Base-by-base conservation (phyloP, 2,329 filamentous ascomycete species). In the Nemania sp. region DNA sequence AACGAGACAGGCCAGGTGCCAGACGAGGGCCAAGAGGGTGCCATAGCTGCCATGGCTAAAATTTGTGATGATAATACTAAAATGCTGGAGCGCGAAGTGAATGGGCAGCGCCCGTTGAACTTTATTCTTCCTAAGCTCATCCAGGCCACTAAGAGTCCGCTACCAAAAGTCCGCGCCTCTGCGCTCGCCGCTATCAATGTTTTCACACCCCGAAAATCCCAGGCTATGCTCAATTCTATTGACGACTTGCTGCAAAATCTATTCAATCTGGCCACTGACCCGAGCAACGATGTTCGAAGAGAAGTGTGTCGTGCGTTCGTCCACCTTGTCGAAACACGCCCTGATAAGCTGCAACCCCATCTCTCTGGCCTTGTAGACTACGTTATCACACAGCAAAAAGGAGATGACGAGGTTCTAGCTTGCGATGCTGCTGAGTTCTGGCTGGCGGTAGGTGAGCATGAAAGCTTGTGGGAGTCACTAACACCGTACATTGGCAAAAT, bases 351-450 rank as follows among this genome's bases (percentile, higher is more conserved):
- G 64, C 85, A 93, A 65, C 96, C 96, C 26, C 93, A 98, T 78
- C 91, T 98, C 77, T 85, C 87, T 61, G 94, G 93, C 5, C 85
- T 99, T 64, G 94, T 99, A 32, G 93, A 97, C 77, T 99, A 98
- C 78, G 96, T 98, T 79, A 88, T 98, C 66, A 85, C 89, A 32
- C 96, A 99, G 79, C 96, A 99, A 79, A 89, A 91, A 79, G 91
- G 90, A 70, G 90, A 94, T 27, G 94, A 98, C 72, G 91, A 94
- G 63, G 94, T 98, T 49, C 85, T 99, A 66, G 94, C 95, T 43
- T 90, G 97, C 72, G 96, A 99, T 78, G 96, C 96, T 8, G 94
- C 96, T 5, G 96, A 99, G 79, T 99, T 99, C 78, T 99, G 97
- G 94, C 88, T 99, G 52, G 93, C 93, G 45, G 90, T 97, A 22